Evolutionary conservation across 1,284 basidiomycete genomes (phyloP), one percentile per base, ranked within the genome.

Genomic region (Tylopilus sp.): DNA sequence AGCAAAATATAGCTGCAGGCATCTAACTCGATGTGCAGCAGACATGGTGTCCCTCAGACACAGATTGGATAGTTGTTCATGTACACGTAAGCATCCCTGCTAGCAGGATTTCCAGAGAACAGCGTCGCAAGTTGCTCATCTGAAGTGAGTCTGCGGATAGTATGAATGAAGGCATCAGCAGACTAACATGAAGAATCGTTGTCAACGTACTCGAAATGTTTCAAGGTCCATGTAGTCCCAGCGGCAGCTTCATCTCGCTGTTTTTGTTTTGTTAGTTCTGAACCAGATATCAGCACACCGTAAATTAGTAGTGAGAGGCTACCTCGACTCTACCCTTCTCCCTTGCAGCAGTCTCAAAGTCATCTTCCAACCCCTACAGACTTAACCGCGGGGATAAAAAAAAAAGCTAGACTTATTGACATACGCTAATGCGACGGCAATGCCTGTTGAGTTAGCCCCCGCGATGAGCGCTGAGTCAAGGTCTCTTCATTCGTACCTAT

Each of bases 241-340:
- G 85, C 89, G 2, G 92, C 90, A 15, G 77, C 77, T 81, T 99
- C 97, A 72, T 97, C 95, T 77, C 90, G 92, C 72, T 97, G 85
- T 79, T 89, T 87, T 80, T 97, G 94, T 65, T 86, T 82, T 98
- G 96, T 57, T 97, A 94, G 72, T 98, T 98, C 94, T 95, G 38
- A 57, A 58, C 65, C 41, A 51, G 41, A 57, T 32, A 57, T 58
- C 29, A 57, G 6, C n/a, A 36, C 9, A 19, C 47, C 5, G 22
- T 13, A 15, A 18, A 57, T 19, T 6, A n/a, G 26, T 24, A 33
- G 22, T 51, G 39, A 60, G 39, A 59, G 51, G 22, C 84, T 72
- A 93, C 94, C 91, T 99, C 97, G 67, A 99, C 97, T 79, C 89
- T 87, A 52, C 87, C 89, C 90, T 99, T 99, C 79, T 97, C 97